Evolutionary conservation across 73 alveolate species (phyloP), one percentile per base, ranked within the genome.

Genomic region (Uronychia binucleata): DNA sequence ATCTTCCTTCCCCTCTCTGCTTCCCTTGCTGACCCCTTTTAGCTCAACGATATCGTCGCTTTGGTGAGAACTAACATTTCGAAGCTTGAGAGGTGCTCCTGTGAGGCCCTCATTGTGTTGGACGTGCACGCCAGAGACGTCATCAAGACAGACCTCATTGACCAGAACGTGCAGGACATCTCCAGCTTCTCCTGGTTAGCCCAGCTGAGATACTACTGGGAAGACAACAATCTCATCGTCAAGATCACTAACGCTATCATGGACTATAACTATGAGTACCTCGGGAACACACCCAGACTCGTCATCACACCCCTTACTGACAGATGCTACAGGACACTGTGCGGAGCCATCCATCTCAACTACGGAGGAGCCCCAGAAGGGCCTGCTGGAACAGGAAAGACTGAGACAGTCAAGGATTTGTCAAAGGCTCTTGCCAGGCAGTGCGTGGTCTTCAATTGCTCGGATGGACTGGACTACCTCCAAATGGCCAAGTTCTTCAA

Each of bases 401-500:
- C 99, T 0, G 99, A 98, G 89, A 98, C 99, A 33, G 99, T 98
- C 78, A 98, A 98, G 91, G 99, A 97, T 94, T 93, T 98, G 77
- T 98, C 99, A 58, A 97, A 97, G 83, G 99, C 99, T 1, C 87
- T 97, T 57, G 99, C 98, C 33, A 95, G 98, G 92, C 91, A 92
- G 88, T 95, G 99, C 89, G 97, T 97, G 33, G 99, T 97, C 79
- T 97, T 95, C 92, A 96, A 96, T 84, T 97, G 99, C 77, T 97
- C 99, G 0, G 99, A 97, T 92, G 99, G 99, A 86, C 91, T 97
- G 30, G 99, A 98, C 91, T 97, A 95, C 89, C 90, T 95, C 58
- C 96, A 98, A 84, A 98, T 98, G 98, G 99, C 99, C 46, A 98
- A 98, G 92, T 98, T 98, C 97, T 98, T 98, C 95, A 98, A 98